These are phyloP conservation scores for Aureobasidium sp. DNA, from an alignment of 2,329 filamentous ascomycete species.

Conservation along the genomic window DNA sequence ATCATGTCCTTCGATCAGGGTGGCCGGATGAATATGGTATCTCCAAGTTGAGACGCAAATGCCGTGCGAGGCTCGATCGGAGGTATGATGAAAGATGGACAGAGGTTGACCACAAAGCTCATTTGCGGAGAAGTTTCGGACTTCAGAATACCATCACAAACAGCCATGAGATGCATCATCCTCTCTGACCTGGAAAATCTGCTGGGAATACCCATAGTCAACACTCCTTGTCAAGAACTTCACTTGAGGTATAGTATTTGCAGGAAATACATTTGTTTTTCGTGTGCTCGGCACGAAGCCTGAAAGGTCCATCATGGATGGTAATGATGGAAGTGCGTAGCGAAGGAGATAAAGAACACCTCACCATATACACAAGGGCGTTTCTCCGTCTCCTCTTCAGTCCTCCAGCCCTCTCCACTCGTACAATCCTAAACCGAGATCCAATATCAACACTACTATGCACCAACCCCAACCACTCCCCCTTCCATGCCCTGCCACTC, in stretches of 20 bases:
- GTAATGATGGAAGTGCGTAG: background rate
- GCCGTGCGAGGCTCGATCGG: too few species aligned
- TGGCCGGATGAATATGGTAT: background rate
- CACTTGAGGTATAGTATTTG: too few species aligned
- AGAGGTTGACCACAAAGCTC: too few species aligned
- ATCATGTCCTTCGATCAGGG: background rate
- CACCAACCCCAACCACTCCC: background rate
- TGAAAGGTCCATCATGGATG: background rate
- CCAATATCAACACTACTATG: background rate
- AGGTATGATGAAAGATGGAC: too few species aligned
- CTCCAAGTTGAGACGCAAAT: too few species aligned
- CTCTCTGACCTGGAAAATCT: too few species aligned
- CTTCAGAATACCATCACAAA: background rate
- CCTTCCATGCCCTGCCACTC: conserved; percentile 24
- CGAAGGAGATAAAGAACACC: background rate
- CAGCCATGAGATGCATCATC: background rate
- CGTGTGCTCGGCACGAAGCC: background rate
- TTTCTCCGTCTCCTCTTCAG: background rate
- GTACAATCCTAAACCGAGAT: background rate
- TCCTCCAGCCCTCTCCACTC: background rate
- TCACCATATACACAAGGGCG: background rate
- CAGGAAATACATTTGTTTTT: too few species aligned
- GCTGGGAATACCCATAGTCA: too few species aligned
- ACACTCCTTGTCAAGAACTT: too few species aligned
- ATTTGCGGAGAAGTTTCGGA: background rate